Conservation (phyloP, 2,329 filamentous ascomycete species). For the Stromatinia cepivora region DNA sequence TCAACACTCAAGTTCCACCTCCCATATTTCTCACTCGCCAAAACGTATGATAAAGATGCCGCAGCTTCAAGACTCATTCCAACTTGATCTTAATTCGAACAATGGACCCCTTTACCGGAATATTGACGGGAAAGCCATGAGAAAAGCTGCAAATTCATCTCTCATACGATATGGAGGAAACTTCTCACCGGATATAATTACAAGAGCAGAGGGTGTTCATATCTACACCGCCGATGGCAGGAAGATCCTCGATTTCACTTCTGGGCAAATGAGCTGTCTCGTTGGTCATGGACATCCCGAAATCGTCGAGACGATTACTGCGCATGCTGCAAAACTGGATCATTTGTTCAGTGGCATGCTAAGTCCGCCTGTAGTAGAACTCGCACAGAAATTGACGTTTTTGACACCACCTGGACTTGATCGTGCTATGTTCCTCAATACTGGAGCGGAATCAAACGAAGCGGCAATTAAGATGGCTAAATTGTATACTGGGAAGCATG, state of each 20-base stretch:
- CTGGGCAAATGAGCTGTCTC: conserved; percentile 60
- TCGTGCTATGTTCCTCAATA: conserved; percentile 59
- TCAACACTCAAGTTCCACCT: background rate
- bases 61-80: background rate
- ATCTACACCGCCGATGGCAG: conserved; percentile 48
- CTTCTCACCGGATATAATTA: conserved; percentile 32
- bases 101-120: conserved; percentile 23
- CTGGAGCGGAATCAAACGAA: conserved; percentile 58
- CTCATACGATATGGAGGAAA: conserved; percentile 32
- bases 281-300: conserved; percentile 60
- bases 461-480: conserved; percentile 67
- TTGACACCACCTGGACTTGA: conserved; percentile 52
- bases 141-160: conserved; percentile 23
- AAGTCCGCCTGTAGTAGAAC: conserved; percentile 55
- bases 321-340: conserved; percentile 54
- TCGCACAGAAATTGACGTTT: conserved; percentile 52
- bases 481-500: conserved; percentile 62
- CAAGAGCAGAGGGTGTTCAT: conserved; percentile 31
- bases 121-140: conserved; percentile 26
- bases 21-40: background rate
- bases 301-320: conserved; percentile 53
- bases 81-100: background rate
- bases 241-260: conserved; percentile 58
- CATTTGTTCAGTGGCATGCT: conserved; percentile 62
- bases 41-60: background rate